Evolutionary conservation across 805 yeast genomes (phyloP).

Genomic region (Candida peoriensis): DNA sequence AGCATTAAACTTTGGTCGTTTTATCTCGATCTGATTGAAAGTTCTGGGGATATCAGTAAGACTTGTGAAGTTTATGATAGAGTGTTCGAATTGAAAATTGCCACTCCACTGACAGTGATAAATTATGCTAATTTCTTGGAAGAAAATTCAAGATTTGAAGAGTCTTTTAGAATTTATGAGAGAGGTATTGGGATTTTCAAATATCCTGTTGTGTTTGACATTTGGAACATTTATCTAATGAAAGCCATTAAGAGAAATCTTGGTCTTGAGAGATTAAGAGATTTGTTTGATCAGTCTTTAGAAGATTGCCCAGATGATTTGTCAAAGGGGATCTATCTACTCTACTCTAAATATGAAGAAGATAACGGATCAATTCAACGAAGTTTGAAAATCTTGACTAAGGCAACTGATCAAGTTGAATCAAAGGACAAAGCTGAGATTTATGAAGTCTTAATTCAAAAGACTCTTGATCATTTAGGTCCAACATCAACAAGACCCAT

Average conservation of each 20-base stretch:
- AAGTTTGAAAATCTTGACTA: slow-evolving; percentile 42
- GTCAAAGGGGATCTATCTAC: slow-evolving; percentile 43
- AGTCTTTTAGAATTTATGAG: slow-evolving; percentile 60
- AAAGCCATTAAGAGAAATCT: slow-evolving; percentile 37
- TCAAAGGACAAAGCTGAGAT: slow-evolving; percentile 32
- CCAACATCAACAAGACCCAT: slow-evolving; percentile 39
- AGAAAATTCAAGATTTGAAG: slow-evolving; percentile 39
- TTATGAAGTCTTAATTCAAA: slow-evolving; percentile 38
- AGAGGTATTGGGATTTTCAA: slow-evolving; percentile 57
- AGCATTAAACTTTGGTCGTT: slow-evolving; percentile 66
- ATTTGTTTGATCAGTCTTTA: slow-evolving; percentile 67
- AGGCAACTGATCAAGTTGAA: slow-evolving; percentile 32
- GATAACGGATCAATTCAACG: slow-evolving; percentile 44
- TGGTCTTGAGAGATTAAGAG: slow-evolving; percentile 55
- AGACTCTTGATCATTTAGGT: slow-evolving; percentile 37
- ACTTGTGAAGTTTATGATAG: slow-evolving; percentile 45
- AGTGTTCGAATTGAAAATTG: slow-evolving; percentile 52
- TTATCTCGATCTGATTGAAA: slow-evolving; percentile 66
- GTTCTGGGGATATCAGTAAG: slow-evolving; percentile 38
- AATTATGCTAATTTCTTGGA: slow-evolving; percentile 62
- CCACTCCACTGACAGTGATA: slow-evolving; percentile 62
- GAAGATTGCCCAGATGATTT: slow-evolving; percentile 42
- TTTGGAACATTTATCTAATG: slow-evolving; percentile 66
- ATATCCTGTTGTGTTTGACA: slow-evolving; percentile 57
- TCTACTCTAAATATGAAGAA: slow-evolving; percentile 62